phyloP scores from a whole-genome alignment of 2,329 filamentous ascomycete genomes.

The Colletotrichum simmondsii region DNA sequence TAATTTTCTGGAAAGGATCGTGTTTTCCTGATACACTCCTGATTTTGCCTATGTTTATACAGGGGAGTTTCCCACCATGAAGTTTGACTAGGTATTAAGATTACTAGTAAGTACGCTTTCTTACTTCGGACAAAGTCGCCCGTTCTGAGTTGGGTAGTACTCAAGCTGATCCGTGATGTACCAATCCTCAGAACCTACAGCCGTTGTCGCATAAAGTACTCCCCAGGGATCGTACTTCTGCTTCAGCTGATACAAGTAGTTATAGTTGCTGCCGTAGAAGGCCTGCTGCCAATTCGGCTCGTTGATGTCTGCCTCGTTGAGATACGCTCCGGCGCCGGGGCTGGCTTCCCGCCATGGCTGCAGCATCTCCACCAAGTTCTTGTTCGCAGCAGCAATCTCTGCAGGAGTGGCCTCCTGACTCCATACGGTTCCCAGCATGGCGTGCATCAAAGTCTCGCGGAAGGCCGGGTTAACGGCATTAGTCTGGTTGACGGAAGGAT shows the following conservation, averaged over 20 bases:
- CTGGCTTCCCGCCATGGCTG: slow-evolving; percentile 38
- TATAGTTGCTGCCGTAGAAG: slow-evolving; percentile 49
- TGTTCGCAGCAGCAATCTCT: slow-evolving; percentile 38
- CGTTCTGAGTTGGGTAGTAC: background rate
- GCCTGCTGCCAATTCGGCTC: slow-evolving; percentile 49
- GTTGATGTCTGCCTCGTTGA: slow-evolving; percentile 48
- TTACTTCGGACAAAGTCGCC: background rate
- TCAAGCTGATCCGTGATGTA: slow-evolving; percentile 29
- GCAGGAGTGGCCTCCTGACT: slow-evolving; percentile 37
- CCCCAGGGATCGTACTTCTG: slow-evolving; percentile 47
- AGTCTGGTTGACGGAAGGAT: slow-evolving; percentile 45
- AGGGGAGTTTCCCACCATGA: too few relatives aligned
- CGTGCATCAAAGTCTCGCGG: slow-evolving; percentile 49
- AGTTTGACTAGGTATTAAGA: too few relatives aligned
- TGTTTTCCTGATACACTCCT: too few relatives aligned
- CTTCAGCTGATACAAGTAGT: slow-evolving; percentile 47
- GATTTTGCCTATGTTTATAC: too few relatives aligned
- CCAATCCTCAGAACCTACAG: slow-evolving; percentile 52
- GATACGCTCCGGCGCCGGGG: slow-evolving; percentile 41
- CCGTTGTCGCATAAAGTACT: slow-evolving; percentile 48
- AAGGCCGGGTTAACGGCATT: slow-evolving; percentile 50
- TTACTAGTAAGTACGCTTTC: background rate
- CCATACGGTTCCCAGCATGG: slow-evolving; percentile 43
- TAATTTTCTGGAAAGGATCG: too few relatives aligned
- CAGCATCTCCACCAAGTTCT: slow-evolving; percentile 40